Percentiles rank a stretch among this genome's conserved stretches.
Conservation (phyloP, 176 grass and related monocot species). For the Cenchrus americanus region DNA sequence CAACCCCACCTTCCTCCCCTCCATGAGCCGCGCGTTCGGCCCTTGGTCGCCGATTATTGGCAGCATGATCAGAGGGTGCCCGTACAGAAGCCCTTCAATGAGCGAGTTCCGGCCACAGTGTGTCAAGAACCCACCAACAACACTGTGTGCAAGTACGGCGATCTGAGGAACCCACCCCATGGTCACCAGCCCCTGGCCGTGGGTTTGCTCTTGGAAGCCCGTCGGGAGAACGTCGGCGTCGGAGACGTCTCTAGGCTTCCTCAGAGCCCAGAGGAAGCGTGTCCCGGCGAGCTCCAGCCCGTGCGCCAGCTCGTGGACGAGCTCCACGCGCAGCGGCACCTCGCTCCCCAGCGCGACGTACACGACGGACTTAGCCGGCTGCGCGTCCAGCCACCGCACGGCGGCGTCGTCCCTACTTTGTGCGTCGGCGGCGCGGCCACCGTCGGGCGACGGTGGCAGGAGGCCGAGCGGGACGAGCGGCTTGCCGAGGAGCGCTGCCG, state of each 20-base stretch:
- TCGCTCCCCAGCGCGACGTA: not conserved
- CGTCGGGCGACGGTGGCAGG: not conserved
- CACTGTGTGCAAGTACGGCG: not conserved
- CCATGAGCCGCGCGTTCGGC: not conserved
- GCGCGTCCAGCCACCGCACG: not conserved
- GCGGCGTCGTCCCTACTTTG: not conserved
- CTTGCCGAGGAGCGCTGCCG: not conserved
- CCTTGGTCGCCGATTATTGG: not conserved
- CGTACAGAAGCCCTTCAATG: not conserved
- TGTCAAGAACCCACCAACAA: not conserved
- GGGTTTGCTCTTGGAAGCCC: not conserved
- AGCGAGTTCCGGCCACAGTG: not conserved
- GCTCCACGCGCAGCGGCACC: not conserved
- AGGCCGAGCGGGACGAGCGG: not conserved
- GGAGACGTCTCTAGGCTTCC: not conserved
- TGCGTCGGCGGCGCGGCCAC: not conserved
- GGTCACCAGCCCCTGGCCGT: not conserved
- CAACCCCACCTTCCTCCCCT: not conserved
- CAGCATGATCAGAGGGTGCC: conserved; percentile 4
- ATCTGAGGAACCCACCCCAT: not conserved
- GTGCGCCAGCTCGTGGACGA: not conserved
- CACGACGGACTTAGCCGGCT: not conserved
- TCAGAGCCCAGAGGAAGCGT: not conserved
- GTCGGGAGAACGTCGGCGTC: not conserved
- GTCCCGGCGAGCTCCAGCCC: not conserved